Evolutionary conservation across 306 rosid species (phyloP), one percentile per base, ranked within the genome.

Genomic region (Senna siamea): DNA sequence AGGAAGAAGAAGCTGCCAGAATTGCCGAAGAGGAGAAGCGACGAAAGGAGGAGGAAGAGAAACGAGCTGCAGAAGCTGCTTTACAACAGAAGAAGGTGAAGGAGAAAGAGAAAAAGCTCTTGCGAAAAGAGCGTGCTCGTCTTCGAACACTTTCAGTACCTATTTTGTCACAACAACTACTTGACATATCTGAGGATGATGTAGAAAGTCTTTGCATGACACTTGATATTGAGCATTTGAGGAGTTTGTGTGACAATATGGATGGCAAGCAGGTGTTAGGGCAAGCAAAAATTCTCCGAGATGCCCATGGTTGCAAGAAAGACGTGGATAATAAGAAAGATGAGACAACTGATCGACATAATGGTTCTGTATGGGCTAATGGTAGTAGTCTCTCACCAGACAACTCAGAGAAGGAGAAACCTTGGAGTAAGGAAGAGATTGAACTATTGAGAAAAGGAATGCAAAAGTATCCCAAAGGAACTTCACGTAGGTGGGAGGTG

Each of bases 401-500:
- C 75, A 90, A 81, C 84, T 65, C 53, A 41, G 97, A 83, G 86
- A 89, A 92, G 83, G 97, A 95, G 85, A 95, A 89, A 76, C 97
- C 92, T 52, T 95, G 99, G 99, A 79, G 74, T 57, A 95, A 80
- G 76, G 99, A 92, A 84, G 99, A 95, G 85, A 86, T 90, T 52
- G 99, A 95, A 55, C 85, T 90, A 26, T 67, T 95, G 85, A 90
- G 84, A 64, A 95, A 95, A 78, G 99, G 96, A 69, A 74, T 95
- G 84, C 87, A 51, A 69, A 95, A 95, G 70, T 95, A 70, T 85
- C 99, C 90, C 30, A 95, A 95, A 85, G 99, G 99, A 84, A 92
- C 96, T 26, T 95, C 97, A 10, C 84, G 97, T 56, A 88, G 99
- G 66, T 95, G 99, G 99, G 99, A 90, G 77, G 99, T 95, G 75